Conservation (phyloP, 768 basidiomycete genomes). For the Brasilioporus rufonigricans region DNA sequence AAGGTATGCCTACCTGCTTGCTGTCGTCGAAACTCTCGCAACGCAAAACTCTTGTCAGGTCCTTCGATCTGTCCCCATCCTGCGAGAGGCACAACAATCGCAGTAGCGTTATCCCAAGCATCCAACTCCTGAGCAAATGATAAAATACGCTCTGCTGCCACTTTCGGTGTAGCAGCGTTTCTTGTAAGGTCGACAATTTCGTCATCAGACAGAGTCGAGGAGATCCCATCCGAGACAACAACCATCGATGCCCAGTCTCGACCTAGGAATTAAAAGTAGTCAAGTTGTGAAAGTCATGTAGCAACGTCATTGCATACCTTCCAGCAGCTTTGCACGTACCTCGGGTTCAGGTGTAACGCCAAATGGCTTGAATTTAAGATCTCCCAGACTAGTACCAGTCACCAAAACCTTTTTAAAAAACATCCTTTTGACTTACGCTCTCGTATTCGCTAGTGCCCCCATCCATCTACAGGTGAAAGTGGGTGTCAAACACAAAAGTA, state of each 20-base stretch:
- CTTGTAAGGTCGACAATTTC: conserved; percentile 92
- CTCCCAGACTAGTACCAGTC: conserved; percentile 63
- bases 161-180: conserved; percentile 63
- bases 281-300: neutral
- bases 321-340: conserved; percentile 68
- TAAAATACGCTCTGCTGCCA: conserved; percentile 81
- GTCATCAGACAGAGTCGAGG: conserved; percentile 87
- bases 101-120: conserved; percentile 85
- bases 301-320: conserved; percentile 47
- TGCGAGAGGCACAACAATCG: conserved; percentile 84
- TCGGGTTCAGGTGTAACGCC: conserved; percentile 95
- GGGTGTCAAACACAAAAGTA: neutral
- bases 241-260: conserved; percentile 83
- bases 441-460: conserved; percentile 90
- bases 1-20: conserved; percentile 50
- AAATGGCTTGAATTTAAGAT: conserved; percentile 83
- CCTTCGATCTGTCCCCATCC: conserved; percentile 88
- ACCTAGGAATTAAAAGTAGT: conserved; percentile 43
- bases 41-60: conserved; percentile 74
- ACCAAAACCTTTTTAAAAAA: neutral
- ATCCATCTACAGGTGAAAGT: conserved; percentile 66
- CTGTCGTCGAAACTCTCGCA: conserved; percentile 75
- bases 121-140: conserved; percentile 85
- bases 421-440: conserved; percentile 54
- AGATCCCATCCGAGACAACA: conserved; percentile 91